Conservation (phyloP, 495 filamentous ascomycete species). For the Hypomontagnella monticulosa region DNA sequence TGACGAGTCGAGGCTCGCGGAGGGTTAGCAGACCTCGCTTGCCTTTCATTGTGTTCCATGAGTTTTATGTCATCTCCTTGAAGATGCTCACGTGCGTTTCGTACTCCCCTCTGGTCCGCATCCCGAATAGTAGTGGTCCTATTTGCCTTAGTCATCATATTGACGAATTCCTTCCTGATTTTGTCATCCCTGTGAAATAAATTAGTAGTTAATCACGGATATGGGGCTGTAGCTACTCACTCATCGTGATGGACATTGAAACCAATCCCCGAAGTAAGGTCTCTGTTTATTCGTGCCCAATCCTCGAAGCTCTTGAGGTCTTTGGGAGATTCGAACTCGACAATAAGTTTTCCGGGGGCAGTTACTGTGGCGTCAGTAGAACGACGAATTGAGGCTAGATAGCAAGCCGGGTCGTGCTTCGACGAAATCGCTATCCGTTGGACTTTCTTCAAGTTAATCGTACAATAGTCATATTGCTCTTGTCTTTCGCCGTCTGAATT, state of each 20-base stretch:
- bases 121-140: slow-evolving; percentile 5
- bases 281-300: slow-evolving; percentile 31
- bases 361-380: slow-evolving; percentile 3
- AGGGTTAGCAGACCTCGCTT: background rate
- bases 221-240: slow-evolving; percentile 18
- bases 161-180: slow-evolving; percentile 27
- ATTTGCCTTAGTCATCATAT: slow-evolving; percentile 13
- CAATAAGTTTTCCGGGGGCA: slow-evolving; percentile 20
- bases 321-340: slow-evolving; percentile 32
- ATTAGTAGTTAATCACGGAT: slow-evolving; percentile 18
- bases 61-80: slow-evolving; percentile 42
- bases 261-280: too few species aligned
- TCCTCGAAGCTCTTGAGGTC: slow-evolving; percentile 25
- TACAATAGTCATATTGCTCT: slow-evolving; percentile 28
- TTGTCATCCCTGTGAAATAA: slow-evolving; percentile 18
- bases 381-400: slow-evolving; percentile 15
- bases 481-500: slow-evolving; percentile 16
- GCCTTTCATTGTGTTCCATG: slow-evolving; percentile 33
- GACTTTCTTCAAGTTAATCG: slow-evolving; percentile 25
- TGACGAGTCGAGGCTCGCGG: background rate
- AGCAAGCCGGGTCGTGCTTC: slow-evolving; percentile 2
- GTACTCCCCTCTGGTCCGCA: background rate
- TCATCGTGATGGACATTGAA: background rate
- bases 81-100: too few species aligned
- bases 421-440: background rate